Conservation (phyloP, 2,329 filamentous ascomycete species). For the Aureobasidium sp. region DNA sequence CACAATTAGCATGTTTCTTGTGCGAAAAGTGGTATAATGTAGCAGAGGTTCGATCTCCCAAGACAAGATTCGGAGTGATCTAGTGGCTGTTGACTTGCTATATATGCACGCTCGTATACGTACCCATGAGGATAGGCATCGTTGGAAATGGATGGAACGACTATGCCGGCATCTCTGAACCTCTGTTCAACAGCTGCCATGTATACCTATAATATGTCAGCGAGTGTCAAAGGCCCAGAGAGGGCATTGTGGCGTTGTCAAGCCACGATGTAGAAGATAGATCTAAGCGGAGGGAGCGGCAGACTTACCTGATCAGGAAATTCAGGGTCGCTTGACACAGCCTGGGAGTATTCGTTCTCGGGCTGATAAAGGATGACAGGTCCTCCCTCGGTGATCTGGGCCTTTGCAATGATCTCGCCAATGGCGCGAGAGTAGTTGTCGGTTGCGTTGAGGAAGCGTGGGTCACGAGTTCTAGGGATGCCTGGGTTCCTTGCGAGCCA, state of each 20-base stretch:
- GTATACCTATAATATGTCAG: slow-evolving; percentile 40
- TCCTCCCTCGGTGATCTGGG: slow-evolving; percentile 74
- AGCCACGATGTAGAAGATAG: no score
- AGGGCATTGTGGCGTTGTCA: no score
- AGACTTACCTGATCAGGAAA: slow-evolving; percentile 48
- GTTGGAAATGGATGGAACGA: slow-evolving; percentile 50
- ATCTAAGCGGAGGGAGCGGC: no score
- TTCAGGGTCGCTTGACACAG: slow-evolving; percentile 19
- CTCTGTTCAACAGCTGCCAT: slow-evolving; percentile 63
- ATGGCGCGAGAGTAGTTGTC: slow-evolving; percentile 42
- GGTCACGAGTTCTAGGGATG: slow-evolving; percentile 52
- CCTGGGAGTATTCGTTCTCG: slow-evolving; percentile 50
- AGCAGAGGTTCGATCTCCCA: no score
- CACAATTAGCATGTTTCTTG: no score
- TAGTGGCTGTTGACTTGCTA: no score
- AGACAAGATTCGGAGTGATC: no score
- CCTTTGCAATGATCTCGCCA: slow-evolving; percentile 57
- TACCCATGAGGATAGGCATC: slow-evolving; percentile 54
- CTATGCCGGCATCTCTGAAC: slow-evolving; percentile 49
- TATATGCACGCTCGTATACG: no score
- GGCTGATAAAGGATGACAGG: slow-evolving; percentile 71
- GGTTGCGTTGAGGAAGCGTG: slow-evolving; percentile 56
- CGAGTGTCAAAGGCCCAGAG: not conserved
- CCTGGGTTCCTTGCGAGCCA: slow-evolving; percentile 66
- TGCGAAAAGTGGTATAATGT: no score